Percentiles rank a stretch among this genome's conserved stretches.
phyloP scores from a whole-genome alignment of 805 yeast genomes.

The Lipomyces orientalis region DNA sequence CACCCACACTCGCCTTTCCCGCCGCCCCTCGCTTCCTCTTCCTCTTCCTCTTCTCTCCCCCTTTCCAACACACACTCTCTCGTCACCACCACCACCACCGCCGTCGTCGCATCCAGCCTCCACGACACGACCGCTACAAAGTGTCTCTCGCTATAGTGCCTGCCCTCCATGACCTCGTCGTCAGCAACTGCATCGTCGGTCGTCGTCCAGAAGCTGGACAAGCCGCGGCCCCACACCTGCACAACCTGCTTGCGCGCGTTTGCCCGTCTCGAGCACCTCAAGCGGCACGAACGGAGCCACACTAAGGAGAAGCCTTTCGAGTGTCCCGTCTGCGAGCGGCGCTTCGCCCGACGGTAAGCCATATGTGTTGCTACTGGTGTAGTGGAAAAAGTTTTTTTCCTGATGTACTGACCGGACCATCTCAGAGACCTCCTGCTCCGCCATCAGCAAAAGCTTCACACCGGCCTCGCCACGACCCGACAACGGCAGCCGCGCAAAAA shows the following conservation, averaged over 20 bases:
- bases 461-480: conserved; percentile 26
- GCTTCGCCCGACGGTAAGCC: conserved; percentile 78
- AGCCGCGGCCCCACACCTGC: conserved; percentile 93
- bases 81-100: conserved; percentile 1
- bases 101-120: background rate
- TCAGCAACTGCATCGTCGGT: conserved; percentile 12
- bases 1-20: background rate
- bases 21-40: background rate
- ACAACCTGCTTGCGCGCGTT: conserved; percentile 91
- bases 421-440: conserved; percentile 62
- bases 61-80: background rate
- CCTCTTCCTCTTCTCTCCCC: background rate
- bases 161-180: background rate
- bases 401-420: background rate
- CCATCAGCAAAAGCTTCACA: conserved; percentile 91
- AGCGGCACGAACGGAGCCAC: conserved; percentile 91
- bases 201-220: conserved; percentile 66
- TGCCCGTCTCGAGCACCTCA: conserved; percentile 92
- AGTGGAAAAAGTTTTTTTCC: background rate
- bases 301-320: conserved; percentile 96
- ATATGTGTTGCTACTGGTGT: conserved; percentile 48
- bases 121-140: conserved; percentile 13
- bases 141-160: conserved; percentile 3
- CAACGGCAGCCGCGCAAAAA: conserved; percentile 31
- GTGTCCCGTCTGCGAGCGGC: conserved; percentile 94